Conservation (phyloP, 2,329 filamentous ascomycete species). For the Fusarium penzigii region DNA sequence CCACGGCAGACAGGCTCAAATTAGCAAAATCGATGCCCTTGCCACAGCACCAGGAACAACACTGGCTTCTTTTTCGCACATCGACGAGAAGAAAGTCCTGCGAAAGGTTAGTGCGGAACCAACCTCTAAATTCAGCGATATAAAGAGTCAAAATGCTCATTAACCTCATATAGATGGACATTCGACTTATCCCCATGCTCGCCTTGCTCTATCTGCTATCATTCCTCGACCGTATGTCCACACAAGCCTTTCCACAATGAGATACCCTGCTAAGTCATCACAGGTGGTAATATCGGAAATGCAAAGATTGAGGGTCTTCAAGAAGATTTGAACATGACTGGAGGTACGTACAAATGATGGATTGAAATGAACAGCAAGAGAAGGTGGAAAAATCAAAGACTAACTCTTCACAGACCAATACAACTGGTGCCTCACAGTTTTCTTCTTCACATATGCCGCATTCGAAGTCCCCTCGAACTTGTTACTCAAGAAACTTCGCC, state of each 20-base stretch:
- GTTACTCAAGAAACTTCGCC: conserved; percentile 71
- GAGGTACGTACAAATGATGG: not conserved
- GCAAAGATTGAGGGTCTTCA: conserved; percentile 64
- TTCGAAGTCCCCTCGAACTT: conserved; percentile 80
- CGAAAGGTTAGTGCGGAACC: conserved; percentile 46
- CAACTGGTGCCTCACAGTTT: conserved; percentile 69
- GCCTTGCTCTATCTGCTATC: conserved; percentile 67
- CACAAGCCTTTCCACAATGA: not conserved
- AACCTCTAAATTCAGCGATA: no score
- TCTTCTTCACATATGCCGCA: conserved; percentile 76
- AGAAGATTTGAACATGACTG: conserved; percentile 56
- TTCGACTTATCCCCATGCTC: conserved; percentile 61
- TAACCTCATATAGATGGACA: conserved; percentile 44
- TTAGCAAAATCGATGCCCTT: conserved; percentile 13
- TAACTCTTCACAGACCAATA: conserved; percentile 56
- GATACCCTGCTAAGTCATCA: not conserved
- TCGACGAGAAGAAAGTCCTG: conserved; percentile 56
- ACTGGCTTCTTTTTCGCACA: conserved; percentile 28
- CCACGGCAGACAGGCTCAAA: conserved; percentile 2
- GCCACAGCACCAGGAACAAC: conserved; percentile 18
- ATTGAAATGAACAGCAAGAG: no score
- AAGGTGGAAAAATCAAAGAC: no score
- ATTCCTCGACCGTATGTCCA: conserved; percentile 59
- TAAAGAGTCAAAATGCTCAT: not conserved
- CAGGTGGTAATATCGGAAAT: conserved; percentile 63